These are phyloP conservation scores for Nissolia schottii DNA, from an alignment of 306 rosid species.

Conservation along the genomic window DNA sequence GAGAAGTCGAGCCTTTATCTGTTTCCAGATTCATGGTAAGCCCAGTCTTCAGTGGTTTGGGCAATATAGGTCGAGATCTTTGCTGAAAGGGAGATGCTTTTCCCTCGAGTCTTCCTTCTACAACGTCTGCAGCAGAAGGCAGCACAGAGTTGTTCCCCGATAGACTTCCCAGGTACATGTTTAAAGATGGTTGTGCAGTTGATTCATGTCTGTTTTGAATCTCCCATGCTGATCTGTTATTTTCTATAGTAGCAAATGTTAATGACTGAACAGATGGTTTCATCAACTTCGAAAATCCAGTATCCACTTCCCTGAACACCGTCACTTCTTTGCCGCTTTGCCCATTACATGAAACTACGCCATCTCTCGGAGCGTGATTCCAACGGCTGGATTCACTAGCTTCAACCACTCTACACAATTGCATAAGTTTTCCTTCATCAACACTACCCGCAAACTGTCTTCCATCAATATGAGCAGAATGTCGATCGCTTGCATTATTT, in stretches of 20 bases:
- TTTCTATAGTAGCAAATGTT: slow-evolving; percentile 50
- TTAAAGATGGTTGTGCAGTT: slow-evolving; percentile 58
- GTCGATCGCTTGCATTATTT: slow-evolving; percentile 40
- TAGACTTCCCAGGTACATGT: slow-evolving; percentile 68
- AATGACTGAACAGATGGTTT: slow-evolving; percentile 52
- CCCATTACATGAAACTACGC: slow-evolving; percentile 31
- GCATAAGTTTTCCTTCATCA: slow-evolving; percentile 81
- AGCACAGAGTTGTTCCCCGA: slow-evolving; percentile 48
- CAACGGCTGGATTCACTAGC: slow-evolving; percentile 54
- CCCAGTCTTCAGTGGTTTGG: slow-evolving; percentile 56
- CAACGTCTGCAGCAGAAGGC: slow-evolving; percentile 46
- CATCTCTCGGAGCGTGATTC: slow-evolving; percentile 51
- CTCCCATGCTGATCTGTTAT: slow-evolving; percentile 48
- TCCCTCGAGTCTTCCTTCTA: slow-evolving; percentile 57
- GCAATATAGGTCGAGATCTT: slow-evolving; percentile 66
- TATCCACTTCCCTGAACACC: slow-evolving; percentile 41
- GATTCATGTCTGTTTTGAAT: slow-evolving; percentile 45
- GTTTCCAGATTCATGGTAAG: slow-evolving; percentile 41
- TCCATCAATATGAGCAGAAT: slow-evolving; percentile 45
- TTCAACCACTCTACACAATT: slow-evolving; percentile 76
- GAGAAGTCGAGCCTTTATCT: slow-evolving; percentile 39
- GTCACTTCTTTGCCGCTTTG: slow-evolving; percentile 42
- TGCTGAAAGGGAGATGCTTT: slow-evolving; percentile 59
- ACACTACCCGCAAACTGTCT: slow-evolving; percentile 36
- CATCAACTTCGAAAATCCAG: slow-evolving; percentile 46